These are phyloP conservation scores for Diaporthe citri DNA, from an alignment of 2,329 filamentous ascomycete species.

Conservation along the genomic window DNA sequence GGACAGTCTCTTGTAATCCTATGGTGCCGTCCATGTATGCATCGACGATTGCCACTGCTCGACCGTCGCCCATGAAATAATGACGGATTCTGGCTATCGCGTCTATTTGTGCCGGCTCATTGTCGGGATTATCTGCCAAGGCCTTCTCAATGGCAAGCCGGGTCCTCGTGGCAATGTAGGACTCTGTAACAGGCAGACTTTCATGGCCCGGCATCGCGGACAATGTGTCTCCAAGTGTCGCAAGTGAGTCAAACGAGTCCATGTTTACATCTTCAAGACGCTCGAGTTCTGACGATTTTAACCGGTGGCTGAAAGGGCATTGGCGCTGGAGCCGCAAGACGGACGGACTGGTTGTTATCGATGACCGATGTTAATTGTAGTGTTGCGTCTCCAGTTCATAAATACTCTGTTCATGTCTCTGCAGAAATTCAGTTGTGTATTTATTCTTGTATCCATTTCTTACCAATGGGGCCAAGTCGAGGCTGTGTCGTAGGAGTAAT, in stretches of 20 bases:
- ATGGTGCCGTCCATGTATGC: neutral
- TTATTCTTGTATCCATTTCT: no score
- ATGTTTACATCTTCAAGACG: neutral
- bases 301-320: neutral
- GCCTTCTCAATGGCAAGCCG: constrained; percentile 9
- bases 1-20: neutral
- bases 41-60: constrained; percentile 9
- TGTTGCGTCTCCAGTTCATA: neutral
- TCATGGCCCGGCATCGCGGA: constrained; percentile 17
- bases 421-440: no score
- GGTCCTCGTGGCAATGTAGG: neutral
- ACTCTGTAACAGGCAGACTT: neutral
- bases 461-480: neutral
- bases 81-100: constrained; percentile 10
- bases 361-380: neutral
- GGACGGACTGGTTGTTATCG: neutral
- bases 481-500: neutral
- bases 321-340: neutral
- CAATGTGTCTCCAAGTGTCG: neutral
- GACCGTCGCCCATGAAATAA: constrained; percentile 17
- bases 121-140: neutral
- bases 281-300: neutral
- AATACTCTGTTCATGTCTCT: neutral
- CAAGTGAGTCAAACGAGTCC: constrained; percentile 18
- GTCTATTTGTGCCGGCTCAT: constrained; percentile 24